Evolutionary conservation across 495 filamentous ascomycete species (phyloP), one percentile per base, ranked within the genome.

Genomic region (Lepidopterella palustris): DNA sequence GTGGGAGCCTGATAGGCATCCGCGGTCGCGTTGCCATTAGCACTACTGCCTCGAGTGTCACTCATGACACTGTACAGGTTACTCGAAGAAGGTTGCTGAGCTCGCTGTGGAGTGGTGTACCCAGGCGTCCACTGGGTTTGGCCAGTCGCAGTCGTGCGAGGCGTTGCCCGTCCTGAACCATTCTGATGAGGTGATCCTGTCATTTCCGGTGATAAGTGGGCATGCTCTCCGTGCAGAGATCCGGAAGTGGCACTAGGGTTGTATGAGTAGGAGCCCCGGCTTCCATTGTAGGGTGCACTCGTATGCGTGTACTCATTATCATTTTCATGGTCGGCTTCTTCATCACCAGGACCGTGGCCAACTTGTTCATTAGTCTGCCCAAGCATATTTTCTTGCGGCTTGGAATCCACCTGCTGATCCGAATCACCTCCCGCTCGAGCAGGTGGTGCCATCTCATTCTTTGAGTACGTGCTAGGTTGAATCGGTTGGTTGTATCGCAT

Each of bases 391-490:
- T 82, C 92, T 63, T 77, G 70, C 26, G 79, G 74, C 72, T 95
- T 92, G n/a, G 78, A 68, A 59, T 95, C 89, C 13, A 74, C 65
- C 45, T 83, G 76, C 50, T 92, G 88, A 11, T 77, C 64, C 53
- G 85, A 83, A 2, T 77, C 59, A 50, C 47, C 47, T 21, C 79
- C 82, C 3, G 78, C 71, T 28, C 77, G 82, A 6, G 89, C 80
- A 3, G 92, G 92, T 8, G 92, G 92, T 0, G 87, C 91, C 91
- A 97, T 97, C 53, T 96, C 92, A 65, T 75, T 88, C 75, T 92
- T 96, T 62, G 90, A 77, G 66, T 96, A 95, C n/a, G 77, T 75
- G 59, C 71, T 80, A n/a, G 78, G 68, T 45, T 77, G 75, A 26
- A 84, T 58, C 4, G 78, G 71, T 45, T 80, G 80, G 1, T 80